Conservation (phyloP, 768 basidiomycete genomes). For the Stropharia rugosoannulata region DNA sequence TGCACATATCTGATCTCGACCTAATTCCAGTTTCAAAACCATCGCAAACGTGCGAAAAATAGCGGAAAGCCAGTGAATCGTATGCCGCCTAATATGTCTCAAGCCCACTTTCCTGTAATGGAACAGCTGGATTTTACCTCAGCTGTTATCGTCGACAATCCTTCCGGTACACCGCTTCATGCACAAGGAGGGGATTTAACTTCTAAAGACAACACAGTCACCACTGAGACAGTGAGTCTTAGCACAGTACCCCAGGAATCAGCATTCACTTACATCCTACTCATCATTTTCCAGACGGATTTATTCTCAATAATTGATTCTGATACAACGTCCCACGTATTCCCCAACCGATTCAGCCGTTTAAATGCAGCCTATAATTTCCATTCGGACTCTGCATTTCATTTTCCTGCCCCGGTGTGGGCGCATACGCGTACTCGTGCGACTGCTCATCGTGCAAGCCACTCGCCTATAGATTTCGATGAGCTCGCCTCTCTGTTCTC, state of each 20-base stretch:
- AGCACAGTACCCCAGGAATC: too few relatives aligned
- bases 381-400: slow-evolving; percentile 8
- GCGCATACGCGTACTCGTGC: slow-evolving; percentile 26
- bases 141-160: too few relatives aligned
- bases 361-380: slow-evolving; percentile 8
- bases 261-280: too few relatives aligned
- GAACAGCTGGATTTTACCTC: too few relatives aligned
- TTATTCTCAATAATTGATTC: background rate
- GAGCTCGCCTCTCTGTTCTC: slow-evolving; percentile 20
- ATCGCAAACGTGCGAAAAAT: slow-evolving; percentile 38
- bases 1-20: too few relatives aligned
- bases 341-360: background rate
- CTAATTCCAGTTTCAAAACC: slow-evolving; percentile 50
- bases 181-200: too few relatives aligned
- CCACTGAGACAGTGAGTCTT: too few relatives aligned
- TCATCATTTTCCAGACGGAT: too few relatives aligned
- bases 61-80: slow-evolving; percentile 21
- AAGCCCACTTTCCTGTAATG: too few relatives aligned
- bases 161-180: too few relatives aligned
- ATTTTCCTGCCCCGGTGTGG: slow-evolving; percentile 32
- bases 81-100: slow-evolving; percentile 12
- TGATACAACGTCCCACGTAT: background rate
- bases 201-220: too few relatives aligned
- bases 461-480: slow-evolving; percentile 21
- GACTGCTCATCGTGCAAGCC: background rate